These are phyloP conservation scores for Arxiozyma bovina DNA, from an alignment of 1,139 yeast genomes.

Conservation along the genomic window DNA sequence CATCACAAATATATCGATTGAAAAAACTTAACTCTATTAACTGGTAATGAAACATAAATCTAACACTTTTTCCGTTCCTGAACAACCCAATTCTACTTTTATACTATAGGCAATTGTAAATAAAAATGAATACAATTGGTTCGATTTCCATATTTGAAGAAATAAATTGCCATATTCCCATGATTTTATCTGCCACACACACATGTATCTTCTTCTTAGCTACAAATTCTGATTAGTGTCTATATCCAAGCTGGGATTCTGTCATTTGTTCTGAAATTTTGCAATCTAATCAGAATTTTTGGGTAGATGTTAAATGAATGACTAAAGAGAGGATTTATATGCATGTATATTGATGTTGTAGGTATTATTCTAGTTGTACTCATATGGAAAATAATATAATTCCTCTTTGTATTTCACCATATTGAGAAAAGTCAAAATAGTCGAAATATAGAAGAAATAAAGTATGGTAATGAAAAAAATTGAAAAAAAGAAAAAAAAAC, in stretches of 20 bases:
- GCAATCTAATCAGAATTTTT: neutral
- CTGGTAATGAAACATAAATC: neutral
- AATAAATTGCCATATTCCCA: too few species aligned
- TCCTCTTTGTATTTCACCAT: neutral
- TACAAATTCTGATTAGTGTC: neutral
- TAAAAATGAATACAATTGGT: too few species aligned
- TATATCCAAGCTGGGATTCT: neutral
- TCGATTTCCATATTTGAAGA: too few species aligned
- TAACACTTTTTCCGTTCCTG: neutral
- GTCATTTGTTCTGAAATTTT: neutral
- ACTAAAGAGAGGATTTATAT: too few species aligned
- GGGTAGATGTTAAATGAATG: too few species aligned
- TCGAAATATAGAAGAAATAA: too few species aligned
- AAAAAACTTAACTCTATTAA: neutral
- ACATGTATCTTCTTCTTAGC: neutral
- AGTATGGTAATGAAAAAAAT: too few species aligned
- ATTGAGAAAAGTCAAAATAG: neutral
- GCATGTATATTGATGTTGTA: too few species aligned
- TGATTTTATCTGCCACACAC: neutral
- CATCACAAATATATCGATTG: constrained; percentile 1
- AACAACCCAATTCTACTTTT: too few species aligned
- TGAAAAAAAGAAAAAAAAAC: too few species aligned
- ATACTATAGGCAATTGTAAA: too few species aligned
- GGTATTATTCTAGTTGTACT: neutral
- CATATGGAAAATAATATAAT: neutral